phyloP scores from a whole-genome alignment of 2,329 filamentous ascomycete genomes.

The Colletotrichum truncatum region DNA sequence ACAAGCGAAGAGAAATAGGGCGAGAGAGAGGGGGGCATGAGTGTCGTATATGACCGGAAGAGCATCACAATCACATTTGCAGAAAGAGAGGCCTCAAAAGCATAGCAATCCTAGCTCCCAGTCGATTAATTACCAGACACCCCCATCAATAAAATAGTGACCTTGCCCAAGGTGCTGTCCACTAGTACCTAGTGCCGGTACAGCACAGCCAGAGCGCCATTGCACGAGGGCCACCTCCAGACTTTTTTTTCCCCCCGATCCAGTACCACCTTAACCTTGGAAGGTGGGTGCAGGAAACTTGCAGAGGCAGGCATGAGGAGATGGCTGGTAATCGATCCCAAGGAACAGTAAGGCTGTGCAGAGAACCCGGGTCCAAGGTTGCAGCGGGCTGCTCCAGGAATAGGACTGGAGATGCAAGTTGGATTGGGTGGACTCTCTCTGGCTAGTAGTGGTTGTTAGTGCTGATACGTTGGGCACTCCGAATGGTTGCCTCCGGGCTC shows the following conservation, averaged over 20 bases:
- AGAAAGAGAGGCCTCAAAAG: constrained; percentile 3
- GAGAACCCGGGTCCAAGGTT: constrained; percentile 11
- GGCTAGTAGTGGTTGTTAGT: background rate
- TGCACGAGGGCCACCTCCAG: background rate
- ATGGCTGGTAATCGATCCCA: constrained; percentile 8
- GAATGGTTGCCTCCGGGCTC: constrained; percentile 9
- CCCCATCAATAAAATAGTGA: background rate
- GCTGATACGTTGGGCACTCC: background rate
- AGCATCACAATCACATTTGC: background rate
- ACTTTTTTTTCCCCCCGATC: constrained; percentile 2
- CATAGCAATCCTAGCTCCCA: constrained; percentile 8
- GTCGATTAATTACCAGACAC: background rate
- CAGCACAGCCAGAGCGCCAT: constrained; percentile 19
- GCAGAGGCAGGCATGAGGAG: background rate
- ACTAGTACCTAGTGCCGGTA: constrained; percentile 11
- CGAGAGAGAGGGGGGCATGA: background rate
- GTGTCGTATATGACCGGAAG: too few relatives aligned
- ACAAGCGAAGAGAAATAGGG: too few relatives aligned
- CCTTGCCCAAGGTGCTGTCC: background rate
- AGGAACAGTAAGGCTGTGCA: constrained; percentile 31
- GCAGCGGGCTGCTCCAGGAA: constrained; percentile 26
- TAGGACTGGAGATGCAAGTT: constrained; percentile 11
- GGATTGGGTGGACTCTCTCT: background rate
- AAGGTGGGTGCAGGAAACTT: background rate
- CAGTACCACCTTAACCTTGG: constrained; percentile 16